Conservation (phyloP, 2,329 filamentous ascomycete genomes). For the Penicillium sumatraense region DNA sequence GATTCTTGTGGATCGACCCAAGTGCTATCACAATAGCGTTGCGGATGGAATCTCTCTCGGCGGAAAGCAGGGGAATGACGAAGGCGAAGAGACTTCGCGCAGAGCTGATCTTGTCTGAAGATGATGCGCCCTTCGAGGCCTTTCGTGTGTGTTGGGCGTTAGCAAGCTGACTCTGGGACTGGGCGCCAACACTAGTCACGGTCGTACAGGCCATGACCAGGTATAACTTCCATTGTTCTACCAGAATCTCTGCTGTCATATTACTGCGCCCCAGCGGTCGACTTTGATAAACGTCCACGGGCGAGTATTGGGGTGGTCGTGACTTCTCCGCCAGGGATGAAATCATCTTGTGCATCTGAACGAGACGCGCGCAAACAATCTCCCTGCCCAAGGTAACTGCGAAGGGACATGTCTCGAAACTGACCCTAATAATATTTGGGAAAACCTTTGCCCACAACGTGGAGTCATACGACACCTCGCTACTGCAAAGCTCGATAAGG, state of each 20-base stretch:
- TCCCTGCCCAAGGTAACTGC: slow-evolving; percentile 90
- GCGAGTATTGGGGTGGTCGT: slow-evolving; percentile 53
- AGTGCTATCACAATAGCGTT: slow-evolving; percentile 90
- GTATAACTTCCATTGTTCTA: slow-evolving; percentile 98
- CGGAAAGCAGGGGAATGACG: slow-evolving; percentile 83
- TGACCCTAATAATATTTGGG: slow-evolving; percentile 88
- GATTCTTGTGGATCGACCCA: slow-evolving; percentile 91
- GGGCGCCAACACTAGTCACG: slow-evolving; percentile 77
- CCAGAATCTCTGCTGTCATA: slow-evolving; percentile 79
- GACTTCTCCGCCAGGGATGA: slow-evolving; percentile 75
- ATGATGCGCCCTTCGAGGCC: slow-evolving; percentile 69
- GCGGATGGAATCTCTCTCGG: slow-evolving; percentile 77
- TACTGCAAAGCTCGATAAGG: slow-evolving; percentile 90
- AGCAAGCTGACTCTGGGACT: slow-evolving; percentile 62
- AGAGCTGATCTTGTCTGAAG: slow-evolving; percentile 80
- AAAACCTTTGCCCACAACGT: slow-evolving; percentile 98
- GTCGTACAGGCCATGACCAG: slow-evolving; percentile 97
- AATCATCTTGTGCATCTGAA: slow-evolving; percentile 91
- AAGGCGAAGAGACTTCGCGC: slow-evolving; percentile 89
- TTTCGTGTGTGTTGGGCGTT: slow-evolving; percentile 79
- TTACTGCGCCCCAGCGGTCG: slow-evolving; percentile 55
- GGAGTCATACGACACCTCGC: slow-evolving; percentile 91
- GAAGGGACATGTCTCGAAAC: slow-evolving; percentile 88
- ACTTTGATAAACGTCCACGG: slow-evolving; percentile 40
- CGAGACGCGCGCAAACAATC: slow-evolving; percentile 85